phyloP scores from a whole-genome alignment of 2,329 filamentous ascomycete genomes.

The Arachnopeziza araneosa region DNA sequence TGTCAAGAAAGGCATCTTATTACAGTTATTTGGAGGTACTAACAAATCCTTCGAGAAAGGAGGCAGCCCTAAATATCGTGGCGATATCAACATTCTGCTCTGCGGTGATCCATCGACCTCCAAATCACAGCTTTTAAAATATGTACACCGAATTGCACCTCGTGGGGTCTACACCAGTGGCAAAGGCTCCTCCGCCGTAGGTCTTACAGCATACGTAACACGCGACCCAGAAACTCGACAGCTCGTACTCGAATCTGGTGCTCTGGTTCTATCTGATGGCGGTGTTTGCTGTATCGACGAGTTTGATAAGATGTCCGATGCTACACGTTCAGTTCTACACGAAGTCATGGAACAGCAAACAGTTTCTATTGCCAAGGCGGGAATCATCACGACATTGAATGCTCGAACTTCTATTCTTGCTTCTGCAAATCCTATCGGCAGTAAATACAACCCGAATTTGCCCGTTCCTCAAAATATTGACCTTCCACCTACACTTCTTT shows the following conservation, averaged over 20 bases:
- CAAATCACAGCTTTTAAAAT: constrained; percentile 90
- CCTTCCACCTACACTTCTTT: constrained; percentile 87
- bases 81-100: constrained; percentile 94
- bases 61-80: constrained; percentile 89
- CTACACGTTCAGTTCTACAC: constrained; percentile 67
- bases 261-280: constrained; percentile 67
- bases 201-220: constrained; percentile 72
- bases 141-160: constrained; percentile 96
- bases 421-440: constrained; percentile 95
- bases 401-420: constrained; percentile 92
- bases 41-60: constrained; percentile 98
- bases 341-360: constrained; percentile 81
- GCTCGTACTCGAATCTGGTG: constrained; percentile 69
- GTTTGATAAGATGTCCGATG: constrained; percentile 75
- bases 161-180: constrained; percentile 75
- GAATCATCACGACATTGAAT: constrained; percentile 84
- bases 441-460: constrained; percentile 92
- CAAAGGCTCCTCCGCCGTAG: constrained; percentile 70
- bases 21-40: constrained; percentile 94
- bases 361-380: constrained; percentile 71
- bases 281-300: constrained; percentile 76
- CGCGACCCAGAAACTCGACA: constrained; percentile 69
- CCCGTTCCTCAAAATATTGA: constrained; percentile 98
- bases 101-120: constrained; percentile 96
- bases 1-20: constrained; percentile 95